Conservation (phyloP, 805 yeast genomes). For the Sungouiozyma ichnusensis region DNA sequence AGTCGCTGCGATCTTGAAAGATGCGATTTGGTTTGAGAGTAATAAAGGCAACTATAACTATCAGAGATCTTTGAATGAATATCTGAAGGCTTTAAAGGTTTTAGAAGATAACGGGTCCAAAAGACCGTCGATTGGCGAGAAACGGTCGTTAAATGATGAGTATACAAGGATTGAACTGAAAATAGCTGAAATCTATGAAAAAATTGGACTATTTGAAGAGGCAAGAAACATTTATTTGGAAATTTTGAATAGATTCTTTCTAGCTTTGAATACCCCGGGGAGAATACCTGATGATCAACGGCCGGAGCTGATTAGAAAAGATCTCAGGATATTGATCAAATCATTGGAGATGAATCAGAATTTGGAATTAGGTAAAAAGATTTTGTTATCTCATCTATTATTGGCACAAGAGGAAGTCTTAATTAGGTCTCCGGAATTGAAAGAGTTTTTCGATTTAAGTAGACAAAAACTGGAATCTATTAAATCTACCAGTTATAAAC, state of each 20-base stretch:
- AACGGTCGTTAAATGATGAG: conserved; percentile 44
- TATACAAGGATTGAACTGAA: conserved; percentile 87
- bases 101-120: conserved; percentile 31
- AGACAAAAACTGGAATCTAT: conserved; percentile 16
- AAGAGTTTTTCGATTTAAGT: conserved; percentile 23
- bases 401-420: conserved; percentile 59
- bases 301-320: conserved; percentile 57
- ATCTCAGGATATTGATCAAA: conserved; percentile 57
- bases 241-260: conserved; percentile 47
- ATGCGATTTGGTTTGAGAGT: conserved; percentile 77
- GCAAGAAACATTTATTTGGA: conserved; percentile 63
- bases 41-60: conserved; percentile 47
- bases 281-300: conserved; percentile 29
- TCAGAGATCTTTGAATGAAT: conserved; percentile 56
- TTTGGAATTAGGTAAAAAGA: conserved; percentile 42
- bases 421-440: conserved; percentile 30
- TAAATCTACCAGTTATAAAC: conserved; percentile 11
- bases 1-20: conserved; percentile 33
- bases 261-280: conserved; percentile 37
- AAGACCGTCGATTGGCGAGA: neutral
- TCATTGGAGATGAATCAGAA: conserved; percentile 47
- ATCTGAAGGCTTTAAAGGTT: conserved; percentile 54
- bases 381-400: conserved; percentile 50
- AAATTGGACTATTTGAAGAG: conserved; percentile 47
- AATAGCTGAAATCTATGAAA: conserved; percentile 77